A percentile compares a stretch with the other conserved stretches of the same genome.
These are phyloP conservation scores for Ceratocystis huliohia DNA, from an alignment of 2,329 filamentous ascomycete genomes.

Conservation along the genomic window DNA sequence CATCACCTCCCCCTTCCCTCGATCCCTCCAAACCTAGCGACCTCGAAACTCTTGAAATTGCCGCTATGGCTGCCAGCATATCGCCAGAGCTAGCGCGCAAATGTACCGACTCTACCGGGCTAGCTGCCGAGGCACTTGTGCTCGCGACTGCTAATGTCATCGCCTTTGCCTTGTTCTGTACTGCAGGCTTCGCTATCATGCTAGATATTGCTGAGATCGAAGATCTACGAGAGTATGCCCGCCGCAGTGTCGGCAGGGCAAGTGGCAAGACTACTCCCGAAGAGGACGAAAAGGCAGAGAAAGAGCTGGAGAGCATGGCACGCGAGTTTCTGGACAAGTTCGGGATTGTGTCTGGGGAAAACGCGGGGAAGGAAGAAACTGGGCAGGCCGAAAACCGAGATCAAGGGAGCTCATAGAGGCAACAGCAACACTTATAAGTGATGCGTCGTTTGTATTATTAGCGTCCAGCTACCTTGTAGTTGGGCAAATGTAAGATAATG, in stretches of 20 bases:
- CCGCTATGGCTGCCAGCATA: conserved; percentile 24
- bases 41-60: conserved; percentile 27
- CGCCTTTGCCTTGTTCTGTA: conserved; percentile 59
- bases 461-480: background rate
- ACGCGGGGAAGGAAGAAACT: background rate
- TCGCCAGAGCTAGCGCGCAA: conserved; percentile 15
- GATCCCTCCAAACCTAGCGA: conserved; percentile 20
- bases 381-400: background rate
- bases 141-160: conserved; percentile 78
- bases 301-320: conserved; percentile 50
- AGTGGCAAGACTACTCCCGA: conserved; percentile 23
- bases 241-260: conserved; percentile 32
- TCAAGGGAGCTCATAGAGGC: background rate
- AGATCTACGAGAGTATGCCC: conserved; percentile 47
- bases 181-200: conserved; percentile 62
- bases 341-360: conserved; percentile 24
- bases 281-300: conserved; percentile 39
- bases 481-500: background rate
- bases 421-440: too few relatives aligned
- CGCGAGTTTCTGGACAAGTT: conserved; percentile 43
- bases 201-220: conserved; percentile 61
- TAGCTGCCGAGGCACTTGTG: conserved; percentile 72
- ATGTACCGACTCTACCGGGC: conserved; percentile 48
- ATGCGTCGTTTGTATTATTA: background rate
- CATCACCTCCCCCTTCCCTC: conserved; percentile 19